phyloP scores from a whole-genome alignment of 257 asterid species.

The Leptodermis oblonga region DNA sequence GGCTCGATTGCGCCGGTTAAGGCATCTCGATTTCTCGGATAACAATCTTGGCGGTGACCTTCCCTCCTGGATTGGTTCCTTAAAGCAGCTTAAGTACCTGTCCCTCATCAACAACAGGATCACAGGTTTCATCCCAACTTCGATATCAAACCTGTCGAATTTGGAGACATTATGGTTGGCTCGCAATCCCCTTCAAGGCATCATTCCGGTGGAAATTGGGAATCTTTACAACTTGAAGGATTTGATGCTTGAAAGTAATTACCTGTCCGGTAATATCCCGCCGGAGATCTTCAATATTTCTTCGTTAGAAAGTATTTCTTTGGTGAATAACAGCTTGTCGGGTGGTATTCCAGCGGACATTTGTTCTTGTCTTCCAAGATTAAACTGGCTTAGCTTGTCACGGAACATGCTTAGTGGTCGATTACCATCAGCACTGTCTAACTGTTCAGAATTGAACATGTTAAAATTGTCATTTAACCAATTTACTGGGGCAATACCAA shows the following conservation, averaged over 20 bases:
- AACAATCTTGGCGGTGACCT: constrained; percentile 8
- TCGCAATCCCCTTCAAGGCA: background rate
- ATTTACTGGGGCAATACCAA: too few relatives aligned
- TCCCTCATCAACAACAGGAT: background rate
- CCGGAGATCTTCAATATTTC: background rate
- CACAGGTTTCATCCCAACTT: constrained; percentile 6
- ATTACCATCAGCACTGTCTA: too few relatives aligned
- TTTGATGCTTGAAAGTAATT: background rate
- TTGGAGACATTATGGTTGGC: background rate
- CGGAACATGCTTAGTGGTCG: too few relatives aligned
- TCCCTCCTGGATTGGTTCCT: constrained; percentile 12
- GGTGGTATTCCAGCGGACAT: constrained; percentile 18
- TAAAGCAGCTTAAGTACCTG: background rate
- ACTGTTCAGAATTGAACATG: too few relatives aligned
- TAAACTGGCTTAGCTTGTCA: too few relatives aligned
- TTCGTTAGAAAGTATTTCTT: background rate
- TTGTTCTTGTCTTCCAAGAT: too few relatives aligned
- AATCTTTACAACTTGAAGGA: constrained; percentile 1
- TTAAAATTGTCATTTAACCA: too few relatives aligned
- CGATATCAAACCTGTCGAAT: constrained; percentile 1
- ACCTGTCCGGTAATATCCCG: constrained; percentile 2
- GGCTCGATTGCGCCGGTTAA: constrained; percentile 1
- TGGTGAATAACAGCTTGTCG: background rate
- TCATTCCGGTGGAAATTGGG: constrained; percentile 8
- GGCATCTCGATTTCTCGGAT: background rate